Evolutionary conservation across 441 rosid genomes (phyloP).

Genomic region (Biscutella laevigata): DNA sequence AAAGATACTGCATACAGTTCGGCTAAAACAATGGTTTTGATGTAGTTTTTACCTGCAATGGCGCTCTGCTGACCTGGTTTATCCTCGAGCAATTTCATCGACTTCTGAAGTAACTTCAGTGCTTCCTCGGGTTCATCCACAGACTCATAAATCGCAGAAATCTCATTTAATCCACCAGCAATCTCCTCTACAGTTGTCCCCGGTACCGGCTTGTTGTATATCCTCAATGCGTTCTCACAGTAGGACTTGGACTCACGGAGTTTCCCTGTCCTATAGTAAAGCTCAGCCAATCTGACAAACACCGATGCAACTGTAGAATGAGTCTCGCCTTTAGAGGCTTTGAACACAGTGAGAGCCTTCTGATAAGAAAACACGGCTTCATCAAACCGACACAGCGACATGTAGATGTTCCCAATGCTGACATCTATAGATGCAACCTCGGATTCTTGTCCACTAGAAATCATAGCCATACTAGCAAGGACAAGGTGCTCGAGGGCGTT

Average conservation of each 20-base stretch:
- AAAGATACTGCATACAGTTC: not conserved
- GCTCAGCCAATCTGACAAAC: slow-evolving; percentile 88
- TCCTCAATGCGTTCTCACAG: slow-evolving; percentile 85
- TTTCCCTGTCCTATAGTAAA: slow-evolving; percentile 88
- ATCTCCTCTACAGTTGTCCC: slow-evolving; percentile 93
- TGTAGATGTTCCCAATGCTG: slow-evolving; percentile 85
- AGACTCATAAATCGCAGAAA: slow-evolving; percentile 87
- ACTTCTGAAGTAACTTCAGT: slow-evolving; percentile 77
- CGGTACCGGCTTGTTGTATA: slow-evolving; percentile 85
- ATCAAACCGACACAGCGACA: slow-evolving; percentile 81
- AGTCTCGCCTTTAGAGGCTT: slow-evolving; percentile 86
- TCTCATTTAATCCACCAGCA: slow-evolving; percentile 80
- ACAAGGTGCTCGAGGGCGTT: slow-evolving; percentile 91
- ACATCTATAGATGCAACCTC: slow-evolving; percentile 96
- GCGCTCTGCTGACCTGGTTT: slow-evolving; percentile 95
- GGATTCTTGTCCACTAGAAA: slow-evolving; percentile 72
- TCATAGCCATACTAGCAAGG: slow-evolving; percentile 97
- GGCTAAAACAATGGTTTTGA: not conserved
- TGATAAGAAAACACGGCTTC: slow-evolving; percentile 97
- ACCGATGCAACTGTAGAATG: slow-evolving; percentile 92
- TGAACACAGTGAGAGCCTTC: slow-evolving; percentile 94
- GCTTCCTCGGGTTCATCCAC: slow-evolving; percentile 96
- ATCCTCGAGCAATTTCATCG: slow-evolving; percentile 85
- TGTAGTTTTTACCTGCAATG: slow-evolving; percentile 35
- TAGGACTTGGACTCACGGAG: slow-evolving; percentile 89